phyloP scores from a whole-genome alignment of 768 basidiomycete genomes.

The Chlorophyllum brunneum region DNA sequence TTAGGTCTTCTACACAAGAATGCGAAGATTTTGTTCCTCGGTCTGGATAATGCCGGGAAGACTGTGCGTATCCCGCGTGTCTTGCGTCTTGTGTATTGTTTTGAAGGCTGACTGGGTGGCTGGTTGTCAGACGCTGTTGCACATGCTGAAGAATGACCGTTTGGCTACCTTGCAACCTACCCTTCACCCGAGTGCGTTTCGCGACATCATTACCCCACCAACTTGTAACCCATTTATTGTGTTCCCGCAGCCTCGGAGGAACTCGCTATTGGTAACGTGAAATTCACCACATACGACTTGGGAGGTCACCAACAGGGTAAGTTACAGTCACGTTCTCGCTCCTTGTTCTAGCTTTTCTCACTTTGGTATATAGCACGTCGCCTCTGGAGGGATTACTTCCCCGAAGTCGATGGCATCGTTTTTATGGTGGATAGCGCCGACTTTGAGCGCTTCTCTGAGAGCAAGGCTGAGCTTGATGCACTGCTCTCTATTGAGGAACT shows the following conservation, averaged over 20 bases:
- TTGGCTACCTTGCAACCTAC: slow-evolving; percentile 97
- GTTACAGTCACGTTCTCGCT: slow-evolving; percentile 12
- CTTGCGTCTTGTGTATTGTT: background rate
- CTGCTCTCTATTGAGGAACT: slow-evolving; percentile 95
- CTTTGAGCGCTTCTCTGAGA: slow-evolving; percentile 93
- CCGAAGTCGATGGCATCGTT: slow-evolving; percentile 97
- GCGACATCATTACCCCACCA: background rate
- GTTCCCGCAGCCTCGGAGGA: slow-evolving; percentile 84
- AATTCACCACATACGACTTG: slow-evolving; percentile 98
- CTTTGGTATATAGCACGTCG: slow-evolving; percentile 64
- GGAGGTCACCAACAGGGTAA: slow-evolving; percentile 96
- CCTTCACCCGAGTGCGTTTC: slow-evolving; percentile 85
- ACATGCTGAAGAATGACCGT: slow-evolving; percentile 99
- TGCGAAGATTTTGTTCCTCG: slow-evolving; percentile 98
- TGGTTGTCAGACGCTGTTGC: slow-evolving; percentile 76
- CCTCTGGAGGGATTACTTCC: slow-evolving; percentile 99
- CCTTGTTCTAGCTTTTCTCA: background rate
- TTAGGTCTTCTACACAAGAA: slow-evolving; percentile 93
- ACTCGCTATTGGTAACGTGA: slow-evolving; percentile 96
- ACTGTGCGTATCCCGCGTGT: slow-evolving; percentile 60
- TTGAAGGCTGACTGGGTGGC: slow-evolving; percentile 3
- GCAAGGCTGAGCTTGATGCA: slow-evolving; percentile 95
- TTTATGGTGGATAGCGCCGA: slow-evolving; percentile 98
- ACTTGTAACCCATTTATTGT: slow-evolving; percentile 8
- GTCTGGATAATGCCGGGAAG: slow-evolving; percentile 98